Evolutionary conservation across 2,329 filamentous ascomycete genomes (phyloP), one percentile per base, ranked within the genome.

Genomic region (Diaporthe ilicicola): DNA sequence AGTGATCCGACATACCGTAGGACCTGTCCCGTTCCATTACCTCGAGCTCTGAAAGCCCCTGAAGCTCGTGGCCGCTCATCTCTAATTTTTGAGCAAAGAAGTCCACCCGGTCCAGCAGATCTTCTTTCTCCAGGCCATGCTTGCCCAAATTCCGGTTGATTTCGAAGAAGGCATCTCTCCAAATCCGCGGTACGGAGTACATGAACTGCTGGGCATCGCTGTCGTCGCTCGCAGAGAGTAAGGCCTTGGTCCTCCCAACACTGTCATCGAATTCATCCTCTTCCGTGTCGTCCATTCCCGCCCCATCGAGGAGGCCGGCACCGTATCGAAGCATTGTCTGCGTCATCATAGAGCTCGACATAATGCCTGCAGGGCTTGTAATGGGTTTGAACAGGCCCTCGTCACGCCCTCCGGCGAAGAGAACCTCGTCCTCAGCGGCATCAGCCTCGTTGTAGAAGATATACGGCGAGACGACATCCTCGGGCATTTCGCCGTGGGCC

Each of bases 361-460:
- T 59, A 13, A 72, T 73, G 19, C 74, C 76, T 19, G 76, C 65
- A 13, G 78, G 71, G 71, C 79, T 79, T 54, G 62, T 74, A 10
- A 79, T 74, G 59, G 78, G 76, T 32, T 70, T 78, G 65, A 77
- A 78, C n/a, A 74, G 74, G 4, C 76, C 73, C 39, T 76, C 67
- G 19, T 75, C 71, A n/a, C 73, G 73, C 22, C 50, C 72, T 39
- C 72, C 68, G 13, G 62, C 50, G 68, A 77, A 77, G 8, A 76
- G 72, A 5, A 78, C 66, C 22, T 74, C 62, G 46, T 79, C 77
- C 69, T 79, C 78, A 6, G 73, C 78, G 10, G 70, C 75, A 48
- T 79, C 75, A 8, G 75, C 73, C 32, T 79, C 76, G 34, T 74
- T 79, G 55, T 79, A 79, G 53, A 76, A 76, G 13, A 64, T 7